phyloP scores from a whole-genome alignment of 2,329 filamentous ascomycete species.

The Immersiporthe knoxdaviesiana region DNA sequence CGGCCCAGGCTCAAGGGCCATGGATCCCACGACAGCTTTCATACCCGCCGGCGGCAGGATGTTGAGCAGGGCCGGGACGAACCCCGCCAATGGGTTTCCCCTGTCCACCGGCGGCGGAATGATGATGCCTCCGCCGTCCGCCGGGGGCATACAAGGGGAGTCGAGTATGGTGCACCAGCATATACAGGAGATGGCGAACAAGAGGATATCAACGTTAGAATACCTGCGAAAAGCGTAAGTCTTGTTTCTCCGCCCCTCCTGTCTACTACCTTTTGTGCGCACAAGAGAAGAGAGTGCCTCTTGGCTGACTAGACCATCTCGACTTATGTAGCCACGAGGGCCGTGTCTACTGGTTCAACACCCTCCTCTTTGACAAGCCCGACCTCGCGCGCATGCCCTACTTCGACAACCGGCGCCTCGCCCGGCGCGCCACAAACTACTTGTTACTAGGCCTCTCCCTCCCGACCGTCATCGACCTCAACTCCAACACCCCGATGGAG shows the following conservation, averaged over 20 bases:
- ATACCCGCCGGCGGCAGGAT: slow-evolving; percentile 44
- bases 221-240: slow-evolving; percentile 90
- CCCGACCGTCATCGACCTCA: slow-evolving; percentile 86
- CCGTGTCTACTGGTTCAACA: slow-evolving; percentile 97
- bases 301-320: slow-evolving; percentile 4
- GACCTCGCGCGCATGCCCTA: slow-evolving; percentile 84
- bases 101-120: slow-evolving; percentile 29
- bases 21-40: slow-evolving; percentile 12
- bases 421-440: slow-evolving; percentile 90
- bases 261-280: neutral
- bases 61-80: slow-evolving; percentile 47
- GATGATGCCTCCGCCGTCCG: slow-evolving; percentile 36
- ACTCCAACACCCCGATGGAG: slow-evolving; percentile 76
- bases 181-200: slow-evolving; percentile 83
- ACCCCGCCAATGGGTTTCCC: slow-evolving; percentile 36
- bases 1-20: neutral
- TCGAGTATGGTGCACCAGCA: slow-evolving; percentile 58
- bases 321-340: slow-evolving; percentile 77
- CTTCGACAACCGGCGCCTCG: slow-evolving; percentile 81
- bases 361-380: slow-evolving; percentile 82
- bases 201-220: slow-evolving; percentile 91
- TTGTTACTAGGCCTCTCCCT: slow-evolving; percentile 90
- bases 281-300: too few species aligned
- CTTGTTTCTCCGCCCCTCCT: neutral
- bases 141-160: slow-evolving; percentile 46